phyloP scores from a whole-genome alignment of 1,139 yeast species.

The Dujonia santamariae region DNA sequence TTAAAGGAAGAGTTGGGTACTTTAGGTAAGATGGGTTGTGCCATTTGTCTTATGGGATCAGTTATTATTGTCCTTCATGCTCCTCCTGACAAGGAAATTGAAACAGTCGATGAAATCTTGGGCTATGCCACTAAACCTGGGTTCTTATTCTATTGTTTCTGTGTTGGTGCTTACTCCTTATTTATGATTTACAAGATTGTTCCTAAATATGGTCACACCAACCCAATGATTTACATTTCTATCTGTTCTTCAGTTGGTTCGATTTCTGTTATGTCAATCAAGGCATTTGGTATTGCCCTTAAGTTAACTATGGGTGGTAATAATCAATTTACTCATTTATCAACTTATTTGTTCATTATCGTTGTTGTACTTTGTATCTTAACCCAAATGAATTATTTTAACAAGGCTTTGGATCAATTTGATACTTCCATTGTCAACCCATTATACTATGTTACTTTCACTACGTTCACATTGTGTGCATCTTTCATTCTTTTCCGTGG shows the following conservation, averaged over 20 bases:
- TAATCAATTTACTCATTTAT: slow-evolving; percentile 82
- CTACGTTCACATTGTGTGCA: slow-evolving; percentile 83
- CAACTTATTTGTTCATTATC: slow-evolving; percentile 76
- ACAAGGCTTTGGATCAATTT: slow-evolving; percentile 89
- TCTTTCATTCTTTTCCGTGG: slow-evolving; percentile 86
- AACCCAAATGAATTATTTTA: slow-evolving; percentile 92
- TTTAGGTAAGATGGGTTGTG: slow-evolving; percentile 92
- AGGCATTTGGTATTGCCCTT: slow-evolving; percentile 90
- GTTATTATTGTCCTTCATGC: slow-evolving; percentile 91
- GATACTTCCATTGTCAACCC: slow-evolving; percentile 94
- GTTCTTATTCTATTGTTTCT: slow-evolving; percentile 62
- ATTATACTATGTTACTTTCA: slow-evolving; percentile 84
- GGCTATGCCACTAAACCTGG: slow-evolving; percentile 79
- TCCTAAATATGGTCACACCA: slow-evolving; percentile 74
- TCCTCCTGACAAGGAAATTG: slow-evolving; percentile 86
- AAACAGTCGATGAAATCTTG: slow-evolving; percentile 85
- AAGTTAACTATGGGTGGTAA: slow-evolving; percentile 84
- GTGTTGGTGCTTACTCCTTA: slow-evolving; percentile 63
- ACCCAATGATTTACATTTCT: slow-evolving; percentile 88
- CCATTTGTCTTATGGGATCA: slow-evolving; percentile 84
- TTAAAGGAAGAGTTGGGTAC: slow-evolving; percentile 84
- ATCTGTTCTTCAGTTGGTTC: slow-evolving; percentile 92
- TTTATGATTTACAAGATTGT: slow-evolving; percentile 83
- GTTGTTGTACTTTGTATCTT: slow-evolving; percentile 81
- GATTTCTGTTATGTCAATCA: slow-evolving; percentile 86